Evolutionary conservation across 768 basidiomycete genomes (phyloP).

Genomic region (Aureoboletus auriporus): DNA sequence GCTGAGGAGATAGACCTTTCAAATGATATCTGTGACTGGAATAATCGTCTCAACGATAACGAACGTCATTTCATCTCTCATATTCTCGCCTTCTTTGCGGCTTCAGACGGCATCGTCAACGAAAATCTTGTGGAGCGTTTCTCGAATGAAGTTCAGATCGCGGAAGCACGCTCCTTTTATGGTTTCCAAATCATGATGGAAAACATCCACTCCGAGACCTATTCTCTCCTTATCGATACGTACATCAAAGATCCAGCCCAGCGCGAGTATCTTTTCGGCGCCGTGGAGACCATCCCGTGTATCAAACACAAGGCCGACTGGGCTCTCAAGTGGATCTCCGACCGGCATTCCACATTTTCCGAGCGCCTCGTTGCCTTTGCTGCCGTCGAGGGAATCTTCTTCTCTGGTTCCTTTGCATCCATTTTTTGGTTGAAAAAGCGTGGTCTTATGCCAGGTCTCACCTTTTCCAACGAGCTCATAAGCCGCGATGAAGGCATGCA

Average conservation of each 20-base stretch:
- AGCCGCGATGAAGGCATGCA: conserved; percentile 93
- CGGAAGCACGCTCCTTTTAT: conserved; percentile 93
- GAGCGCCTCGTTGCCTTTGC: conserved; percentile 93
- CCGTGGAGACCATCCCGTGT: conserved; percentile 88
- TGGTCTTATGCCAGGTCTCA: conserved; percentile 93
- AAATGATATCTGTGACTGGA: conserved; percentile 83
- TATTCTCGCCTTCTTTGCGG: conserved; percentile 92
- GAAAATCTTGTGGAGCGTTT: conserved; percentile 93
- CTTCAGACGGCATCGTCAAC: conserved; percentile 92
- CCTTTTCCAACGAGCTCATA: conserved; percentile 94
- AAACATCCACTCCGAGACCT: conserved; percentile 94
- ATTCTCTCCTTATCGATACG: conserved; percentile 90
- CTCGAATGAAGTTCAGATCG: conserved; percentile 82
- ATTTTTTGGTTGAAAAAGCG: conserved; percentile 98
- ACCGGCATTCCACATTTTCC: conserved; percentile 71
- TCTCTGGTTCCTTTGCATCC: conserved; percentile 86
- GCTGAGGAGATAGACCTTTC: conserved; percentile 89
- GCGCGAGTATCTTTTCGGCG: conserved; percentile 80
- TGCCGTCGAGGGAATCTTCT: conserved; percentile 95
- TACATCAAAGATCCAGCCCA: conserved; percentile 79
- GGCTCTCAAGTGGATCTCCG: conserved; percentile 89
- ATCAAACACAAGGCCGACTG: conserved; percentile 90
- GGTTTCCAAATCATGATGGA: conserved; percentile 99
- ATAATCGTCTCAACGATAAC: conserved; percentile 65
- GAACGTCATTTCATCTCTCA: conserved; percentile 88